Percentiles rank a stretch among this genome's conserved stretches.
Conservation (phyloP, 164 flowering plant genomes). For the Vitis riparia region DNA sequence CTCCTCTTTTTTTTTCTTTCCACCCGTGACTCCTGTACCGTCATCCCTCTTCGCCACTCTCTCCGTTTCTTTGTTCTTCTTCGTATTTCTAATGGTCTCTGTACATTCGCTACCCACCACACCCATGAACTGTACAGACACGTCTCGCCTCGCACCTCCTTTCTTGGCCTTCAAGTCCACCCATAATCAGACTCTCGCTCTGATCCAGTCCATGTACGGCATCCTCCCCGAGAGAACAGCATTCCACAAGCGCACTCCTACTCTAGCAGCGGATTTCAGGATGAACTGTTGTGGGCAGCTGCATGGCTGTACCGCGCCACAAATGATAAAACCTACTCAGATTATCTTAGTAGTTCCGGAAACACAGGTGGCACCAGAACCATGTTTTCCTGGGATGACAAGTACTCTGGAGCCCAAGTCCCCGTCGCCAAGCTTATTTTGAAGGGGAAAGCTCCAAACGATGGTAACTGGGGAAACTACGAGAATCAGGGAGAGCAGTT, state of each 20-base stretch:
- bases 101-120: conserved; percentile 24
- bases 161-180: conserved; percentile 61
- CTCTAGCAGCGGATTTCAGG: conserved; percentile 41
- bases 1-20: too few species aligned
- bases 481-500: conserved; percentile 46
- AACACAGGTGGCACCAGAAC: conserved; percentile 30
- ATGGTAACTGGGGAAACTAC: conserved; percentile 26
- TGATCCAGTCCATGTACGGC: conserved; percentile 83
- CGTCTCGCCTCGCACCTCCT: conserved; percentile 68
- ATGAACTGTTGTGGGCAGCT: conserved; percentile 63
- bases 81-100: conserved; percentile 5
- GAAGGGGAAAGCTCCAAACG: conserved; percentile 22
- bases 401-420: conserved; percentile 49
- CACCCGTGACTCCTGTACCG: not conserved
- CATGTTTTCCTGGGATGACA: conserved; percentile 60
- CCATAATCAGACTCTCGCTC: conserved; percentile 42
- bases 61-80: conserved; percentile 1
- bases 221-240: conserved; percentile 40
- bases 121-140: conserved; percentile 75
- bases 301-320: conserved; percentile 60
- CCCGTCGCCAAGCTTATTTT: conserved; percentile 41
- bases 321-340: conserved; percentile 21
- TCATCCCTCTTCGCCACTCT: not conserved
- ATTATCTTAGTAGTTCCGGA: conserved; percentile 13
- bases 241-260: conserved; percentile 35